Evolutionary conservation across 2,329 filamentous ascomycete genomes (phyloP), one percentile per base, ranked within the genome.

Genomic region (Cordyceps farinosa): DNA sequence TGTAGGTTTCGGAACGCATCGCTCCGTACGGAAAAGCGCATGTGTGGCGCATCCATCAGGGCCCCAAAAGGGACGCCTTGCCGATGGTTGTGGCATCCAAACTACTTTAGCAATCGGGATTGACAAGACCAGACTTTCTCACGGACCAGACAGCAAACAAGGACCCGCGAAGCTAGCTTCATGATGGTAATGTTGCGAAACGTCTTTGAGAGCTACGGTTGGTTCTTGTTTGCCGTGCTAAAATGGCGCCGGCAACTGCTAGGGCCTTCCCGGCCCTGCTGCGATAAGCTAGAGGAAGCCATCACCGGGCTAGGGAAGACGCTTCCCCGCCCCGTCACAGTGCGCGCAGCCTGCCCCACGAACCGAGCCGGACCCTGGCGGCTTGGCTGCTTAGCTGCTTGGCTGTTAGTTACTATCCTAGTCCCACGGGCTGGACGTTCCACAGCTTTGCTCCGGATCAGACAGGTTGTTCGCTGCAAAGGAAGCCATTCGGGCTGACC

Each of bases 211-310:
- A 36, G 29, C 22, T 17, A 22, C 15, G 34, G 32, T 7, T 42
- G 36, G n/a, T 9, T 15, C 29, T 48, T 30, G 9, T n/a, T 11
- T 11, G 10, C 15, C 29, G 9, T 29, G 9, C 32, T n/a, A 61
- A 32, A 48, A 47, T 61, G 50, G 36, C 51, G 59, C 55, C 59
- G 51, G 51, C 22, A 61, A 47, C 13, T 42, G 45, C 52, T 56
- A 44, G 27, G 44, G 44, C 56, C 27, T 42, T 44, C 22, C 22
- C 27, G 34, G 34, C 53, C 34, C 15, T 51, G 52, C 32, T 42
- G 27, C 60, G 60, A 62, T 62, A 56, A 62, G 51, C 60, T 62
- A 32, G 52, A 61, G 59, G 22, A 54, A 61, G 40, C 60, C 60
- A 62, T 62, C 52, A 51, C 60, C 60, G 52, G 60, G 52, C 52